Conservation (phyloP, 2,329 filamentous ascomycete species). For the Colletotrichum lupini region DNA sequence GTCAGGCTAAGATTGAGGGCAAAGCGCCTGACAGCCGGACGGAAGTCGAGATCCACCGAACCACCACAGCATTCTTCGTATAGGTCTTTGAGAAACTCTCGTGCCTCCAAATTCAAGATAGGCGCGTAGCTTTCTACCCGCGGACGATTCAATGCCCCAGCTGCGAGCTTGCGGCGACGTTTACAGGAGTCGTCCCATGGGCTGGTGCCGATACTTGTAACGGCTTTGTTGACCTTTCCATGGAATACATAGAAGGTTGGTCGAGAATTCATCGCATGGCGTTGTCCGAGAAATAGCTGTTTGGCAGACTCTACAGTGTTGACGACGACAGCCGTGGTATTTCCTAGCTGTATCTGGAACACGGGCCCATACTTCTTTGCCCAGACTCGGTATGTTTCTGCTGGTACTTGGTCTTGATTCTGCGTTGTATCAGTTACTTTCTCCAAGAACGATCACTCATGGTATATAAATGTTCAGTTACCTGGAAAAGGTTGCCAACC, state of each 20-base stretch:
- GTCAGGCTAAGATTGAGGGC: slow-evolving; percentile 73
- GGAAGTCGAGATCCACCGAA: slow-evolving; percentile 67
- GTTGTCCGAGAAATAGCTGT: slow-evolving; percentile 73
- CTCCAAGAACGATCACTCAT: background rate
- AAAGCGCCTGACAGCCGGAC: slow-evolving; percentile 71
- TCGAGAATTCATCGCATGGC: slow-evolving; percentile 72
- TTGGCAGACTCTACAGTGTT: slow-evolving; percentile 74
- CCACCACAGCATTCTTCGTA: slow-evolving; percentile 65
- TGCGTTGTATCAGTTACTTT: background rate
- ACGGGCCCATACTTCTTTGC: slow-evolving; percentile 43
- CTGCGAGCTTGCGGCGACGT: slow-evolving; percentile 71
- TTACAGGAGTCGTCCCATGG: slow-evolving; percentile 78
- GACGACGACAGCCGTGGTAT: slow-evolving; percentile 72
- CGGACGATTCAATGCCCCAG: slow-evolving; percentile 72
- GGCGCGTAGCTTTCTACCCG: slow-evolving; percentile 75
- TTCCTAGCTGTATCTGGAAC: slow-evolving; percentile 47
- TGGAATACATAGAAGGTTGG: slow-evolving; percentile 73
- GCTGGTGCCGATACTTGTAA: slow-evolving; percentile 69
- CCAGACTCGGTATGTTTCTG: slow-evolving; percentile 43
- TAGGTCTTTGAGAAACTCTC: slow-evolving; percentile 68
- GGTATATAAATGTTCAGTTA: background rate
- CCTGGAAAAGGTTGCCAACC: slow-evolving; percentile 30
- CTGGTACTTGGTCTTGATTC: slow-evolving; percentile 10
- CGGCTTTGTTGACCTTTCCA: slow-evolving; percentile 60
- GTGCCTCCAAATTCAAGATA: slow-evolving; percentile 61